phyloP scores from a whole-genome alignment of 2,329 filamentous ascomycete genomes.

The Juglanconis oblonga region DNA sequence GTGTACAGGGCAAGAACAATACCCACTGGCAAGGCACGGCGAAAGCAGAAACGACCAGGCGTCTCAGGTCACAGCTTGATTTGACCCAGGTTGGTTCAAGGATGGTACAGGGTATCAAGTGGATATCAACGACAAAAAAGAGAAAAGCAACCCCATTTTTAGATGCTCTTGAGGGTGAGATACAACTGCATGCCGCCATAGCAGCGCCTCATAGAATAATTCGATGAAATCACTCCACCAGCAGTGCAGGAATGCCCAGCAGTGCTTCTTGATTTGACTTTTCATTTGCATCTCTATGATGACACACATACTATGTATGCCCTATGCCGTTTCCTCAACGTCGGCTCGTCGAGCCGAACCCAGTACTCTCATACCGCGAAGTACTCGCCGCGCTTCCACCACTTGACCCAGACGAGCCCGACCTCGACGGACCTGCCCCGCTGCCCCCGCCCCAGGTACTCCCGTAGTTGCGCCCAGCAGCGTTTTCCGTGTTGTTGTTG shows the following conservation, averaged over 20 bases:
- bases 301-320: not conserved
- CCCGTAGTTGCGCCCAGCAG: conserved; percentile 25
- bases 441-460: conserved; percentile 30
- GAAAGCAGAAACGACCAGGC: conserved; percentile 10
- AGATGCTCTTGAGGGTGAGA: conserved; percentile 1
- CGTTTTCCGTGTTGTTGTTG: conserved; percentile 30
- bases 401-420: conserved; percentile 30
- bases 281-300: too few relatives aligned
- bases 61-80: conserved; percentile 7
- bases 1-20: conserved; percentile 11
- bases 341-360: conserved; percentile 67
- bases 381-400: conserved; percentile 29
- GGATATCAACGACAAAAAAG: conserved; percentile 4
- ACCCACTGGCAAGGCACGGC: conserved; percentile 3
- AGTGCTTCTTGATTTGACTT: too few relatives aligned
- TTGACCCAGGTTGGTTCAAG: not conserved
- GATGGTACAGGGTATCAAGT: conserved; percentile 9
- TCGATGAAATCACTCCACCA: conserved; percentile 10
- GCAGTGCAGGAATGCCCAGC: not conserved
- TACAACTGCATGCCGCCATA: not conserved
- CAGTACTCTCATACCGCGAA: conserved; percentile 64
- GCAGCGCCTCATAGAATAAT: conserved; percentile 17
- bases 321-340: conserved; percentile 33
- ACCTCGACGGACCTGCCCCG: conserved; percentile 32
- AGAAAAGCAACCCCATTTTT: not conserved